These are phyloP conservation scores for Pleurotus citrinopileatus DNA, from an alignment of 768 basidiomycete genomes.

Conservation along the genomic window DNA sequence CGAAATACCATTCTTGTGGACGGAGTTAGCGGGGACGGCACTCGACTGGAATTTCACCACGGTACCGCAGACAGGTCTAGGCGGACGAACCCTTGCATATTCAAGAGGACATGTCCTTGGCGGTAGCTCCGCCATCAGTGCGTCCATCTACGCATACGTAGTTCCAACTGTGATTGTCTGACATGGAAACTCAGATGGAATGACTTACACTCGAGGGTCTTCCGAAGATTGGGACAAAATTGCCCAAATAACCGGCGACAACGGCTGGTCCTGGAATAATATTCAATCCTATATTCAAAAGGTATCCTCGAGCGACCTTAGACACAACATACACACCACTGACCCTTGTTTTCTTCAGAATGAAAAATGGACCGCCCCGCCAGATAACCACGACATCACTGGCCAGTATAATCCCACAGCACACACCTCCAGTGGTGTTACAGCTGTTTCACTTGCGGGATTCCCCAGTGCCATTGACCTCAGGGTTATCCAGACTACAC, in stretches of 20 bases:
- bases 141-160: background rate
- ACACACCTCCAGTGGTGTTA: slow-evolving; percentile 27
- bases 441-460: slow-evolving; percentile 26
- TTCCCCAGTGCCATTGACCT: slow-evolving; percentile 22
- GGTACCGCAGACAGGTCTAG: slow-evolving; percentile 14
- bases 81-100: slow-evolving; percentile 1
- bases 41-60: slow-evolving; percentile 21
- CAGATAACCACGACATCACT: slow-evolving; percentile 25
- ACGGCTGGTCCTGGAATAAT: slow-evolving; percentile 30
- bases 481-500: slow-evolving; percentile 25
- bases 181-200: slow-evolving; percentile 15
- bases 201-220: slow-evolving; percentile 25
- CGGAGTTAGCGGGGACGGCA: background rate
- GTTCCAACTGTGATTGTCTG: background rate
- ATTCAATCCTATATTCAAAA: slow-evolving; percentile 24
- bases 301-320: slow-evolving; percentile 12
- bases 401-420: slow-evolving; percentile 29
- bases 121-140: slow-evolving; percentile 17
- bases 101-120: slow-evolving; percentile 15
- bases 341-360: slow-evolving; percentile 16
- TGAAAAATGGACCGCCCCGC: slow-evolving; percentile 25
- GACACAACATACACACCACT: background rate
- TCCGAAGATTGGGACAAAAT: slow-evolving; percentile 27
- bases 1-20: background rate
- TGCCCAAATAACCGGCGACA: slow-evolving; percentile 24